Conservation (phyloP, 805 yeast species). For the Saccharomycopsis fermentans region DNA sequence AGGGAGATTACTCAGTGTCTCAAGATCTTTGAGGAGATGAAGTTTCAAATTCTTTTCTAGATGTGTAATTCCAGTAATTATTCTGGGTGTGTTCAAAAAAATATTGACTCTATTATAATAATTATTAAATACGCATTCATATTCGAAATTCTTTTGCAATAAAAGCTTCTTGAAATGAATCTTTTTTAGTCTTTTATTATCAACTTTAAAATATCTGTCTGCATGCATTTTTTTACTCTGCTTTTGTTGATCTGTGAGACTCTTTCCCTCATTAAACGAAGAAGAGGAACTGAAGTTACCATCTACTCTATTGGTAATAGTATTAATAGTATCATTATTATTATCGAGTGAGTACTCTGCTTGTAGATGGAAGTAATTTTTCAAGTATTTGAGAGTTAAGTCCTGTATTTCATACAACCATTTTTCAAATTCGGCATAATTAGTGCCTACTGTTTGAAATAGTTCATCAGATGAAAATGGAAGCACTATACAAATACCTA, state of each 20-base stretch:
- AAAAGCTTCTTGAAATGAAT: slow-evolving; percentile 13
- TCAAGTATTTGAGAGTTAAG: slow-evolving; percentile 15
- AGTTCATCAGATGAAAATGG: slow-evolving; percentile 10
- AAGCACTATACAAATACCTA: slow-evolving; percentile 15
- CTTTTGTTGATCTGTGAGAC: neutral
- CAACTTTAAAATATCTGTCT: slow-evolving; percentile 13
- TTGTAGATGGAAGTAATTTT: slow-evolving; percentile 11
- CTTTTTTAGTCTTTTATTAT: slow-evolving; percentile 6
- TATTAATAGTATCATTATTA: too few species aligned
- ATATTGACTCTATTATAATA: slow-evolving; percentile 13
- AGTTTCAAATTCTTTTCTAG: slow-evolving; percentile 10
- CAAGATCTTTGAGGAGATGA: neutral
- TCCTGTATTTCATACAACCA: slow-evolving; percentile 19
- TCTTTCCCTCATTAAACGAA: neutral
- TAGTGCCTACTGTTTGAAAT: slow-evolving; percentile 13
- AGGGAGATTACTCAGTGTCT: neutral
- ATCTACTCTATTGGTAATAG: neutral
- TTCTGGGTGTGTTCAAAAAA: slow-evolving; percentile 18
- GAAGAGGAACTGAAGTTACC: neutral
- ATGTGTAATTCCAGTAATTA: slow-evolving; percentile 11
- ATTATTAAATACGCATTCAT: slow-evolving; percentile 11
- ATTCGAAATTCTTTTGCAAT: slow-evolving; percentile 12
- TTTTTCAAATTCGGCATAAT: slow-evolving; percentile 16
- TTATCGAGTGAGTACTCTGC: neutral
- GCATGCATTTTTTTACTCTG: neutral